Percentiles rank a stretch among this genome's conserved stretches.
These are phyloP conservation scores for Lathyrus tuberosus DNA, from an alignment of 306 rosid species.

Conservation along the genomic window DNA sequence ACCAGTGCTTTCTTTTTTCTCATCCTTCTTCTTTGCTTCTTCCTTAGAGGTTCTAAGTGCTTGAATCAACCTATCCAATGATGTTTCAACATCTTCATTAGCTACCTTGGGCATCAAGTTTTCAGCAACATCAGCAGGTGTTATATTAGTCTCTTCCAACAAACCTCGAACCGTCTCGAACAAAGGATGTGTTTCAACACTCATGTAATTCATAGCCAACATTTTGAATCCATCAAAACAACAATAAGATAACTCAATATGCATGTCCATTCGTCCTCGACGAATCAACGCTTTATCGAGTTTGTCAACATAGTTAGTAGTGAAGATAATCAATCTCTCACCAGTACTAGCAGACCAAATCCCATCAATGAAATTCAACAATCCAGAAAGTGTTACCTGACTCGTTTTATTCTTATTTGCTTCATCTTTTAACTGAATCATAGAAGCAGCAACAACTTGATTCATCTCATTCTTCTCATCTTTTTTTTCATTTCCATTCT, in stretches of 20 bases:
- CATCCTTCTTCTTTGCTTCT: background rate
- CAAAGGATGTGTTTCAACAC: slow-evolving; percentile 45
- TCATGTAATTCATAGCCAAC: slow-evolving; percentile 59
- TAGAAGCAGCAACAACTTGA: background rate
- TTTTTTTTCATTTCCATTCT: slow-evolving; percentile 29
- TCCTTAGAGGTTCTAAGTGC: slow-evolving; percentile 55
- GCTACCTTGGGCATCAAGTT: slow-evolving; percentile 68
- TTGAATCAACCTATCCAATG: slow-evolving; percentile 48
- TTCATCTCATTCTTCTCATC: background rate
- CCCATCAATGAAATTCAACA: slow-evolving; percentile 73
- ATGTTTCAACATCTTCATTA: slow-evolving; percentile 36
- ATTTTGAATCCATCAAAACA: slow-evolving; percentile 60
- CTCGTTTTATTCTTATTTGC: slow-evolving; percentile 37
- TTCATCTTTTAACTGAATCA: background rate
- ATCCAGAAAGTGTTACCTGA: slow-evolving; percentile 67
- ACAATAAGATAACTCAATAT: slow-evolving; percentile 64
- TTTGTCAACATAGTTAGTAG: slow-evolving; percentile 67
- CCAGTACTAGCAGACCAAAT: slow-evolving; percentile 71
- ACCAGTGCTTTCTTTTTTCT: slow-evolving; percentile 38
- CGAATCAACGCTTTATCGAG: slow-evolving; percentile 74
- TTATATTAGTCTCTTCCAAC: slow-evolving; percentile 41
- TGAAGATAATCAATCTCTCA: slow-evolving; percentile 66
- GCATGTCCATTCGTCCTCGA: slow-evolving; percentile 78
- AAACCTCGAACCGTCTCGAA: slow-evolving; percentile 34
- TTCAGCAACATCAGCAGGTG: slow-evolving; percentile 80